Evolutionary conservation across 257 asterid genomes (phyloP), one percentile per base, ranked within the genome.

Genomic region (Lavandula angustifolia): DNA sequence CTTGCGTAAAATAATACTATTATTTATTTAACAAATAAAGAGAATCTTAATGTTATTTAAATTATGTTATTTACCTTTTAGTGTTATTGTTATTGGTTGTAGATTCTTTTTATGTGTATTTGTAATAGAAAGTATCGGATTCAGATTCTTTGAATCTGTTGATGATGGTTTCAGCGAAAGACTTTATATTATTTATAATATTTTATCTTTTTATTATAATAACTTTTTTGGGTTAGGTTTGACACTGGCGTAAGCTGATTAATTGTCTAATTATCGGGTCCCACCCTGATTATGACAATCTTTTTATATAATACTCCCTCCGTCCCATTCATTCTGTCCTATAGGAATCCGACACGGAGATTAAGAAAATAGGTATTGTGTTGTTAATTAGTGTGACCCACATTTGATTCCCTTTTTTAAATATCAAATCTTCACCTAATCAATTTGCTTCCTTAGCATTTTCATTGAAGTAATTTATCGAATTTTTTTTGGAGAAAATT

Each of bases 61-160:
- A 3, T 11, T 10, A 7, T 14, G 22, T 11, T 27, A 40, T 11
- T 3, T n/a, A 8, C 10, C 33, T 64, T 17, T 51, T 50, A 35
- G 8, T 4, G 9, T 29, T 49, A 27, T 16, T 70, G 12, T 50
- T 17, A 14, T 6, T 22, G 55, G 55, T 32, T 46, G 18, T 29
- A 53, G 35, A 35, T 54, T 70, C 37, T 43, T 62, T 9, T 33
- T 34, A 27, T 43, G 43, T 27, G 5, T 62, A 44, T 29, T 44
- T 12, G 2, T 31, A 14, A 41, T 10, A 8, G 9, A 41, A 7
- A 54, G 53, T 22, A 64, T n/a, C 50, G 6, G 31, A 18, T 49
- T 56, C 7, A 66, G 77, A 72, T 64, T 64, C 76, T 55, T 58
- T 64, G 76, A 16, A 72, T 72, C 76, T 72, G 41, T 64, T 32